Base-by-base conservation (phyloP, 305 asterid genomes). In the Fraxinus sp. region DNA sequence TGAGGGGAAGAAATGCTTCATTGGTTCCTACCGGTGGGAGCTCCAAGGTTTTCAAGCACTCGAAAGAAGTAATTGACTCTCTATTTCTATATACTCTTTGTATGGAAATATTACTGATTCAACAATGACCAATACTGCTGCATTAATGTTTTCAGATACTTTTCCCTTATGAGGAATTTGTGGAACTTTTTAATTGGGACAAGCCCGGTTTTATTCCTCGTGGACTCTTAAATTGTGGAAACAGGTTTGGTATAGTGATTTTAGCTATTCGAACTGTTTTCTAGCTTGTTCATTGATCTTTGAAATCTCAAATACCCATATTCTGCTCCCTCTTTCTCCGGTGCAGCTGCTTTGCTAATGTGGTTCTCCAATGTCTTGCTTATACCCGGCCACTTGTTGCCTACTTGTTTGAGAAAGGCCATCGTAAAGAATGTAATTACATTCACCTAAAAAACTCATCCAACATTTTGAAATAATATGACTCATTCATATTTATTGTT, bases 301-400 rank as follows among this genome's bases (percentile, higher is more conserved):
- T 75, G 77, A 70, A 46, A 35, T 39, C 11, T 30, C 64, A 57
- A 81, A 66, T 46, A 43, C 75, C 41, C 78, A 78, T 71, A 68
- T 46, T 82, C n/a, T 73, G 24, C 32, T 72, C 37, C 35, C n/a
- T 74, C 85, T 79, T 86, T 62, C 83, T 83, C 75, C 74, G 33
- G 37, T 90, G 89, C 95, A 96, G 98, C 88, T 96, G 99, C 92
- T 96, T 96, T 91, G 98, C 98, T n/a, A 96, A 96, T 39, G 99
- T 89, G 84, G 97, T 94, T 84, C 94, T 96, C 83, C 98, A 96
- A 33, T 96, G 99, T 87, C 97, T 96, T 80, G 86, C 95, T 32
- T 92, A 89, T 87, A 96, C 98, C 28, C 93, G 90, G 81, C 98
- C 99, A 0, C 99, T 96, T 84, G 90, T 91, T 81, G 98, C 95